Percentiles rank a stretch among this genome's conserved stretches.
Conservation (phyloP, 257 asterid genomes). For the Nicotiana attenuata region DNA sequence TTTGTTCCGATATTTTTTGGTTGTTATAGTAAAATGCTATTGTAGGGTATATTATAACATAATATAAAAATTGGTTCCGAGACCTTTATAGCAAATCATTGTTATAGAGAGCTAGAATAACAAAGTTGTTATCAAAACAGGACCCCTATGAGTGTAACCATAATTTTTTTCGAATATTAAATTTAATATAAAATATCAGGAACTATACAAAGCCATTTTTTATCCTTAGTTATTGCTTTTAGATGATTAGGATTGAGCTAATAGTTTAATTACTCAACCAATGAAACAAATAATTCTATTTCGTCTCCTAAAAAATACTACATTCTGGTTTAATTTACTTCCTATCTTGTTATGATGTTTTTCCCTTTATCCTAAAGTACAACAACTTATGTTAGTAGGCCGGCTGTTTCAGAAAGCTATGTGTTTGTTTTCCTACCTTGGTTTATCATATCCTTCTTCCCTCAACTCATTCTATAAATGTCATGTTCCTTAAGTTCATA, state of each 20-base stretch:
- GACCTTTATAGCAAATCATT: too few relatives aligned
- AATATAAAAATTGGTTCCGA: too few relatives aligned
- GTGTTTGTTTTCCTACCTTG: not conserved
- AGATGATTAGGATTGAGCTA: not conserved
- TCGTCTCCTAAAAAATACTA: not conserved
- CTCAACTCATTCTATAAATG: not conserved
- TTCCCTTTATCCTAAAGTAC: not conserved
- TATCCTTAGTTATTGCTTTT: not conserved
- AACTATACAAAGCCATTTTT: too few relatives aligned
- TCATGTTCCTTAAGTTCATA: not conserved
- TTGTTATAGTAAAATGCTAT: too few relatives aligned
- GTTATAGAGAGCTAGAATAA: too few relatives aligned
- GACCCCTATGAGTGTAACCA: too few relatives aligned
- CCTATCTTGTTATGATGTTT: not conserved
- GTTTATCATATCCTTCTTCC: not conserved
- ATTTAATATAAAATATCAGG: not conserved
- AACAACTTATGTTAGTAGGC: not conserved
- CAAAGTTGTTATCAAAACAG: too few relatives aligned
- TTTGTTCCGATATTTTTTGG: too few relatives aligned
- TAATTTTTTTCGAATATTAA: too few relatives aligned
- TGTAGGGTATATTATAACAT: too few relatives aligned
- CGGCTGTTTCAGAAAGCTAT: not conserved
- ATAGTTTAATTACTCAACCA: not conserved
- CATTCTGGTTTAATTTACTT: not conserved
- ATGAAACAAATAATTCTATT: not conserved